These are phyloP conservation scores for Polytrichum commune DNA, from an alignment of 225 moss, liverwort and hornwort species.

Conservation along the genomic window DNA sequence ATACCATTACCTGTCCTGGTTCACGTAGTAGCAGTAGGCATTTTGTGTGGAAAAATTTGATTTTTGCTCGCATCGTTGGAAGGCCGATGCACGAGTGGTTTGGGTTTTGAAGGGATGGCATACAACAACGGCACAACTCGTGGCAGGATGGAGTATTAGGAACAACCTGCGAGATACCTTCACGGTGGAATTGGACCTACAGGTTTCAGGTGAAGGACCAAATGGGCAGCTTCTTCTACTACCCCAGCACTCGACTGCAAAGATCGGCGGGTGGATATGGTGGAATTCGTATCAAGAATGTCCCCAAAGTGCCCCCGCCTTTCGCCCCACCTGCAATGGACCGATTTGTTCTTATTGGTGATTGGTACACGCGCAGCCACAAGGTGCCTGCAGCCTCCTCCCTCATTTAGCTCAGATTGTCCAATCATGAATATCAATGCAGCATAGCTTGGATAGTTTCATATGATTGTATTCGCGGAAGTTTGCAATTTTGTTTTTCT, in stretches of 20 bases:
- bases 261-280: slow-evolving; percentile 46
- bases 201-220: slow-evolving; percentile 58
- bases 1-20: too few species aligned
- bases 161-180: slow-evolving; percentile 51
- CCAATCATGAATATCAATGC: neutral
- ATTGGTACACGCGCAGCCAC: slow-evolving; percentile 47
- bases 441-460: too few species aligned
- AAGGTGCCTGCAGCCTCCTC: slow-evolving; percentile 20
- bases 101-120: slow-evolving; percentile 36
- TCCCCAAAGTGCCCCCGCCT: slow-evolving; percentile 25
- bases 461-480: too few species aligned
- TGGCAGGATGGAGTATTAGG: slow-evolving; percentile 63
- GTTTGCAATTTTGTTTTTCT: too few species aligned
- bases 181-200: slow-evolving; percentile 57
- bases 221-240: slow-evolving; percentile 54
- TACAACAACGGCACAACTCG: slow-evolving; percentile 55
- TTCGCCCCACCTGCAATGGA: slow-evolving; percentile 26
- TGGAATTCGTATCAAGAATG: slow-evolving; percentile 20
- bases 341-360: slow-evolving; percentile 43
- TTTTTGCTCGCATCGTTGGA: neutral
- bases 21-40: too few species aligned
- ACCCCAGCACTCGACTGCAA: slow-evolving; percentile 45
- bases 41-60: too few species aligned
- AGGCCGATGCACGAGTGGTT: neutral
- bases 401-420: neutral